Base-by-base conservation (phyloP, 176 grass and related monocot genomes). In the Phyllostachys edulis region DNA sequence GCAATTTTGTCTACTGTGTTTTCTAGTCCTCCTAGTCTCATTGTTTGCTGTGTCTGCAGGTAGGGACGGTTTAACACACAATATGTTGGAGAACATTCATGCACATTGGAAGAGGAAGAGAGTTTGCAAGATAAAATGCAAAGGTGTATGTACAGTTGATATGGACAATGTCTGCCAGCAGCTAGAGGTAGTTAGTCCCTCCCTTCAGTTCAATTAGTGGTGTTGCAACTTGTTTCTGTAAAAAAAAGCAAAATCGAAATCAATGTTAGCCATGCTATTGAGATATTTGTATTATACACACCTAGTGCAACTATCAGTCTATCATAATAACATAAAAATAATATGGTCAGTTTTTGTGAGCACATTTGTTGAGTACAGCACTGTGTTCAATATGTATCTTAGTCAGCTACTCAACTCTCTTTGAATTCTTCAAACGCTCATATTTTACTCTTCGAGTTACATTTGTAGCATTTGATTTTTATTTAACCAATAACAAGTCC, bases 101-200 rank as follows among this genome's bases (percentile, higher is more conserved):
- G 67, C 92, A 38, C 95, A 88, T 52, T 98, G 95, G 92, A 98
- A 98, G 86, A 93, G 95, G 74, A 88, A 92, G 83, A 90, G 95
- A 77, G 92, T 98, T 80, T 98, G 95, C 92, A 98, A 98, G 82
- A 98, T 95, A 84, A 98, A 82, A 89, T 98, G 95, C 84, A 91
- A 91, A 91, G 92, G 95, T 70, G 92, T 98, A 74, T 98, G 90
- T 47, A 98, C 95, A 32, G 89, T 98, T 81, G 92, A 98, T 84
- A 91, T 98, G 92, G 87, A 98, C 72, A 98, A 98, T 94, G 76
- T 98, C 63, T 92, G 92, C 82, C 90, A 90, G 32, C 89, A 93
- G 73, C 80, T 98, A 54, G 95, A 97, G 92, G 95, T 97, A 66
- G 81, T 68, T 86, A 59, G 47, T 65, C 38, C 10, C 26, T 41